Percentiles rank a stretch among this genome's conserved stretches.
phyloP scores from a whole-genome alignment of 148 eudicot species.

The Cornus controversa region DNA sequence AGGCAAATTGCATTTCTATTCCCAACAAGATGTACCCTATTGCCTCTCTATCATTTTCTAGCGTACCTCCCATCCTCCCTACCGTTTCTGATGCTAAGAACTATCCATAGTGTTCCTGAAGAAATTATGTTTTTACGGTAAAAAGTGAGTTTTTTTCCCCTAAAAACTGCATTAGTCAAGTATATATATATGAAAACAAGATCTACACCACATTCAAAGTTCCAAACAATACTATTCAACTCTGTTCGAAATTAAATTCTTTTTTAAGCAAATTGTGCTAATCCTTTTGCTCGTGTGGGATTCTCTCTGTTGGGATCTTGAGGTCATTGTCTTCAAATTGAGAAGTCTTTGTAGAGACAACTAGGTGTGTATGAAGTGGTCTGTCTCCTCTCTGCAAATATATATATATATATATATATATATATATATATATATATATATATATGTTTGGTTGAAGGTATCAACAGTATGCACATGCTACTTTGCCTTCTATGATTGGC shows the following conservation, averaged over 20 bases:
- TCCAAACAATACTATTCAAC: too few relatives aligned
- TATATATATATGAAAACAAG: neutral
- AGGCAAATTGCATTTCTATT: too few relatives aligned
- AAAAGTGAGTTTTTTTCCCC: too few relatives aligned
- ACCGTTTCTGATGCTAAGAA: too few relatives aligned
- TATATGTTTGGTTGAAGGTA: slow-evolving; percentile 1
- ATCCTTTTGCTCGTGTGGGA: neutral
- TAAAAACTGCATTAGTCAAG: too few relatives aligned
- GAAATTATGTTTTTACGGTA: too few relatives aligned
- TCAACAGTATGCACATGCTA: slow-evolving; percentile 1
- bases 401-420: too few relatives aligned
- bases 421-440: too few relatives aligned
- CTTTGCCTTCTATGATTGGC: slow-evolving; percentile 6
- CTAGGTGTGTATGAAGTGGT: neutral
- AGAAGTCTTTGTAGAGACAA: neutral
- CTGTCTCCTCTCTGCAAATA: neutral
- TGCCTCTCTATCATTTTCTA: too few relatives aligned
- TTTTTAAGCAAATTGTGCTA: neutral
- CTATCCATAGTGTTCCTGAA: too few relatives aligned
- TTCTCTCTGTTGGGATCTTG: neutral
- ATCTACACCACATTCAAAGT: neutral
- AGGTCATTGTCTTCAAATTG: neutral
- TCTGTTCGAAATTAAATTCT: neutral
- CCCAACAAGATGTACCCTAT: too few relatives aligned
- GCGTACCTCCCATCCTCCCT: too few relatives aligned